Percentiles rank a stretch among this genome's conserved stretches.
These are phyloP conservation scores for Aquilaria yunnanensis DNA, from an alignment of 345 rosid species.

Conservation along the genomic window DNA sequence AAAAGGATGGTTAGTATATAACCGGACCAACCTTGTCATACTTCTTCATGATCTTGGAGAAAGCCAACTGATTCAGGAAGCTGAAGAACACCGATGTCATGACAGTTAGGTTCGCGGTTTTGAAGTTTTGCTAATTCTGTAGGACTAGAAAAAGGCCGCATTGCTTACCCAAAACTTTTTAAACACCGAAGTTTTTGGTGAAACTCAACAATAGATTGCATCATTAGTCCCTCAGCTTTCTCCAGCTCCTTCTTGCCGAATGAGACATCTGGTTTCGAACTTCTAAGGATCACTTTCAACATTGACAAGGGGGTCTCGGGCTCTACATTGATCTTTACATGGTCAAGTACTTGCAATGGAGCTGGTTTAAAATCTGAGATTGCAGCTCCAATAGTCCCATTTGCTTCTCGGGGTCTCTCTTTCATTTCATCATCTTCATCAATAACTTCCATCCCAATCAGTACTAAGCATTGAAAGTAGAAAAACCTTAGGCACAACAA, in stretches of 20 bases:
- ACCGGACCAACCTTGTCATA: slow-evolving; percentile 59
- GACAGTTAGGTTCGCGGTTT: background rate
- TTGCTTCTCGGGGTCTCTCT: background rate
- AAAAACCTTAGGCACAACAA: background rate
- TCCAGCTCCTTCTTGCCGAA: slow-evolving; percentile 35
- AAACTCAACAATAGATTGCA: slow-evolving; percentile 43
- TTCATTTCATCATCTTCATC: slow-evolving; percentile 23
- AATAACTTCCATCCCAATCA: slow-evolving; percentile 19
- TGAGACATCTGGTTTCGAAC: slow-evolving; percentile 19
- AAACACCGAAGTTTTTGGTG: slow-evolving; percentile 54
- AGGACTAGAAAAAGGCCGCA: background rate
- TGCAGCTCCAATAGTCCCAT: background rate
- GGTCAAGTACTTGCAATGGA: slow-evolving; percentile 33
- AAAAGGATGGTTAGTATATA: background rate
- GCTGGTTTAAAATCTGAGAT: slow-evolving; percentile 20
- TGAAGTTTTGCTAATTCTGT: background rate
- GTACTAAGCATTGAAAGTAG: slow-evolving; percentile 11
- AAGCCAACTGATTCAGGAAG: slow-evolving; percentile 65
- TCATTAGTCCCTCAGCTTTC: slow-evolving; percentile 42
- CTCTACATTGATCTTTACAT: slow-evolving; percentile 40
- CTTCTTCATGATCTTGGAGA: slow-evolving; percentile 84
- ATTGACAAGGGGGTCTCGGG: slow-evolving; percentile 41
- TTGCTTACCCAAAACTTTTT: slow-evolving; percentile 47
- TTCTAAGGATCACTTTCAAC: slow-evolving; percentile 22
- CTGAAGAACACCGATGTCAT: slow-evolving; percentile 22